A percentile compares a stretch with the other conserved stretches of the same genome.
phyloP scores from a whole-genome alignment of 1,284 basidiomycete species.

The Acaromyces ingoldii region DNA sequence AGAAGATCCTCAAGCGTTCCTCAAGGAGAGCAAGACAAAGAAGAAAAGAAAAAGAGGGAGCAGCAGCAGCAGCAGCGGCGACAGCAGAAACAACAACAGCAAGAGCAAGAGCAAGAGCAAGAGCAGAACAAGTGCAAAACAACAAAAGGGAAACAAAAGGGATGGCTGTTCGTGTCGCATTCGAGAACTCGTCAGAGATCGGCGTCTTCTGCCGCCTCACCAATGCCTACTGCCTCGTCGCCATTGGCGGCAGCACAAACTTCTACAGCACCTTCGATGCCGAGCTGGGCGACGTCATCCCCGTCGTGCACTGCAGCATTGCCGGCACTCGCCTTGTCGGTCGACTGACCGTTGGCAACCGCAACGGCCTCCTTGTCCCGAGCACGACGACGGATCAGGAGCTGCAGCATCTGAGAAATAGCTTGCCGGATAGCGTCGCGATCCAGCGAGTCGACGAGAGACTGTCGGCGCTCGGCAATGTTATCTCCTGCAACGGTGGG shows the following conservation, averaged over 20 bases:
- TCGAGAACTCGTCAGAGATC: slow-evolving; percentile 95
- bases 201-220: slow-evolving; percentile 83
- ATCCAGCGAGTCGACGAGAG: slow-evolving; percentile 97
- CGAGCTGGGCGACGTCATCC: slow-evolving; percentile 86
- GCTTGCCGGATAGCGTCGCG: slow-evolving; percentile 83
- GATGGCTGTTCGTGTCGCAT: slow-evolving; percentile 55
- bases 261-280: slow-evolving; percentile 97
- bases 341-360: slow-evolving; percentile 76
- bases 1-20: too few species aligned
- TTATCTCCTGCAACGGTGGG: slow-evolving; percentile 91
- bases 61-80: too few species aligned
- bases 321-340: slow-evolving; percentile 92
- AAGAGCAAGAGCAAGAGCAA: too few species aligned
- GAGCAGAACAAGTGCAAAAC: too few species aligned
- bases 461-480: slow-evolving; percentile 91
- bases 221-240: slow-evolving; percentile 64
- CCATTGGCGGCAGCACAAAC: slow-evolving; percentile 91
- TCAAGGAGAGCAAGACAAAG: too few species aligned
- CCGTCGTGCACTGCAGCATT: slow-evolving; percentile 94
- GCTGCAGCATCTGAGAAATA: slow-evolving; percentile 92
- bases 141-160: too few species aligned
- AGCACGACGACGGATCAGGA: slow-evolving; percentile 96
- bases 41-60: too few species aligned
- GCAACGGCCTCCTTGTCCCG: slow-evolving; percentile 92
- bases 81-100: too few species aligned